These are phyloP conservation scores for Quercus phellos DNA, from an alignment of 331 rosid species.

Conservation along the genomic window DNA sequence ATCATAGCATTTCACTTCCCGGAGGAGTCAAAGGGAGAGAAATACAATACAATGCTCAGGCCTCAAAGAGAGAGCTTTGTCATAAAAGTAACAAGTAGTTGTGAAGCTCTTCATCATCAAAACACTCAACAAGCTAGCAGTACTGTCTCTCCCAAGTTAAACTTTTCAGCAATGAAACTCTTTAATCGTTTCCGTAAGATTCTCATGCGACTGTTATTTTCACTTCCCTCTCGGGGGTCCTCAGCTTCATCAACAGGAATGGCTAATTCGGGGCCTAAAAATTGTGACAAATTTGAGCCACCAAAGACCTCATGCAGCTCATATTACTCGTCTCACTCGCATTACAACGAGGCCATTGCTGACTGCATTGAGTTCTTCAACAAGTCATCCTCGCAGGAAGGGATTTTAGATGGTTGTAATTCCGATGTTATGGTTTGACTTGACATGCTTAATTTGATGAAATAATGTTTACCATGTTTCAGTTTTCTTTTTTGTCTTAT, in stretches of 20 bases:
- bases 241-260: background rate
- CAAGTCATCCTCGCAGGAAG: constrained; percentile 59
- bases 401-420: constrained; percentile 37
- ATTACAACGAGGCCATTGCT: constrained; percentile 75
- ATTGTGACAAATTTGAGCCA: constrained; percentile 57
- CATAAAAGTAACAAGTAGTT: constrained; percentile 20
- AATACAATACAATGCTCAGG: constrained; percentile 29
- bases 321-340: constrained; percentile 71
- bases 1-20: constrained; percentile 56
- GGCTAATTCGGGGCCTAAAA: constrained; percentile 24
- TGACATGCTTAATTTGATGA: constrained; percentile 11
- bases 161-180: constrained; percentile 70
- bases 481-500: background rate
- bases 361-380: constrained; percentile 96
- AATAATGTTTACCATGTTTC: background rate
- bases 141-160: constrained; percentile 17
- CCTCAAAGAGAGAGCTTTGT: constrained; percentile 34
- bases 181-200: constrained; percentile 68
- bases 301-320: constrained; percentile 95
- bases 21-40: constrained; percentile 24
- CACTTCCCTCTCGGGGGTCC: constrained; percentile 39
- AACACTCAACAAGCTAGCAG: background rate
- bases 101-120: background rate
- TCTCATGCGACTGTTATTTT: constrained; percentile 48
- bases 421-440: constrained; percentile 47